These are phyloP conservation scores for Crotalaria pallida DNA, from an alignment of 306 rosid genomes.

Conservation along the genomic window DNA sequence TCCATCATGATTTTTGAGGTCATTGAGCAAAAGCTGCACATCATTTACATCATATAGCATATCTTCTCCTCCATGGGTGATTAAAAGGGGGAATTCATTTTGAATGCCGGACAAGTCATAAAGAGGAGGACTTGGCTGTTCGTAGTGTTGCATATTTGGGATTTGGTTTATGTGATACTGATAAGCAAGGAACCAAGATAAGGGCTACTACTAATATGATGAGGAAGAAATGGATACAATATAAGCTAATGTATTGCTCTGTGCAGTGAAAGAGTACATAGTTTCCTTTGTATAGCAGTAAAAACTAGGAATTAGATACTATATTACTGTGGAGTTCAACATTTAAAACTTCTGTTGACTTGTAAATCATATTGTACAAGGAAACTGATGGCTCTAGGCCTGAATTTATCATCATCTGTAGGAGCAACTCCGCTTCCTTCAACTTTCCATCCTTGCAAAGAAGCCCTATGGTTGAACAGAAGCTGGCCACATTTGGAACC, in stretches of 20 bases:
- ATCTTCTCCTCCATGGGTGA: not conserved
- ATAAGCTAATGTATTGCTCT: not conserved
- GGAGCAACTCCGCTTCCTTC: slow-evolving; percentile 55
- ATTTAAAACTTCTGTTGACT: slow-evolving; percentile 10
- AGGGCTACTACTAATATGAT: not conserved
- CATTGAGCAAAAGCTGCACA: not conserved
- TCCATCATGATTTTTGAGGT: not conserved
- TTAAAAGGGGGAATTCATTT: too few relatives aligned
- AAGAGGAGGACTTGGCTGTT: not conserved
- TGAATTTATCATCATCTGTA: slow-evolving; percentile 40
- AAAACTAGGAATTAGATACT: not conserved
- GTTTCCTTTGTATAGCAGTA: not conserved
- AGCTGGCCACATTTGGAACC: slow-evolving; percentile 64
- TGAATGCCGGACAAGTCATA: not conserved
- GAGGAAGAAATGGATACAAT: not conserved
- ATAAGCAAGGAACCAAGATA: not conserved
- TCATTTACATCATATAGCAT: not conserved
- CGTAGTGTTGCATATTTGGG: not conserved
- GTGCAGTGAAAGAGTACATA: not conserved
- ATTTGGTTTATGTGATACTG: not conserved
- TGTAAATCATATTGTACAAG: slow-evolving; percentile 37
- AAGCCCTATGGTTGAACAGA: slow-evolving; percentile 45
- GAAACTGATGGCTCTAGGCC: slow-evolving; percentile 48
- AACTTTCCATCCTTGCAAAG: slow-evolving; percentile 59
- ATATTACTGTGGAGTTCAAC: slow-evolving; percentile 4